Evolutionary conservation across 108 stramenopile species (phyloP).

Genomic region (Cyclotella sp.): DNA sequence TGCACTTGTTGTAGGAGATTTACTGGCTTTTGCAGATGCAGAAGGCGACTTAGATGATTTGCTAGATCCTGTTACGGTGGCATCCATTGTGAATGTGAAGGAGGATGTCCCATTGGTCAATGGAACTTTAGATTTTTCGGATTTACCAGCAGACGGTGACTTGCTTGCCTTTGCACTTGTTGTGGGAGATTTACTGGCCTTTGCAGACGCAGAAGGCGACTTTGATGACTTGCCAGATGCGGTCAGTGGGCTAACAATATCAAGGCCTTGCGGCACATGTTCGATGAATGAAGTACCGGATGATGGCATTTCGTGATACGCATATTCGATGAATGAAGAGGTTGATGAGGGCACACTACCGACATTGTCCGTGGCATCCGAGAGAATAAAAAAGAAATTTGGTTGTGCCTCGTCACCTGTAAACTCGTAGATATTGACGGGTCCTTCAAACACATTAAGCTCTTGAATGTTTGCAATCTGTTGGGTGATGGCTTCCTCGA

Average conservation of each 20-base stretch:
- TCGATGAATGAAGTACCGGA: background rate
- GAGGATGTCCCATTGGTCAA: too few relatives aligned
- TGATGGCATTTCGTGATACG: background rate
- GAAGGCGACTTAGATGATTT: background rate
- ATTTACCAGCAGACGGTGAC: background rate
- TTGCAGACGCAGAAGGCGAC: background rate
- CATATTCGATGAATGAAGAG: too few relatives aligned
- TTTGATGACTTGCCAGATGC: background rate
- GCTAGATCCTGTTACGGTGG: background rate
- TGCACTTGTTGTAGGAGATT: background rate
- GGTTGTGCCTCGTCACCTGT: background rate
- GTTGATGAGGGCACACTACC: too few relatives aligned
- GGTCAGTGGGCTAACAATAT: background rate
- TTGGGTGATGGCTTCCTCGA: background rate
- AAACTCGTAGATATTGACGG: background rate
- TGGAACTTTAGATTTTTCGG: too few relatives aligned
- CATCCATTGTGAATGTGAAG: background rate
- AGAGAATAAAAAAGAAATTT: background rate
- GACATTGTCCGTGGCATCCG: too few relatives aligned
- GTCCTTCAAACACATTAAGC: constrained; percentile 8
- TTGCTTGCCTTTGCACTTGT: background rate
- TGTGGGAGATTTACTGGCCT: constrained; percentile 2
- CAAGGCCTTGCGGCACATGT: background rate
- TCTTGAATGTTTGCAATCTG: constrained; percentile 8
- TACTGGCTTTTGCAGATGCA: background rate